Evolutionary conservation across 1,284 basidiomycete species (phyloP).

Genomic region (Schizophyllum amplum): DNA sequence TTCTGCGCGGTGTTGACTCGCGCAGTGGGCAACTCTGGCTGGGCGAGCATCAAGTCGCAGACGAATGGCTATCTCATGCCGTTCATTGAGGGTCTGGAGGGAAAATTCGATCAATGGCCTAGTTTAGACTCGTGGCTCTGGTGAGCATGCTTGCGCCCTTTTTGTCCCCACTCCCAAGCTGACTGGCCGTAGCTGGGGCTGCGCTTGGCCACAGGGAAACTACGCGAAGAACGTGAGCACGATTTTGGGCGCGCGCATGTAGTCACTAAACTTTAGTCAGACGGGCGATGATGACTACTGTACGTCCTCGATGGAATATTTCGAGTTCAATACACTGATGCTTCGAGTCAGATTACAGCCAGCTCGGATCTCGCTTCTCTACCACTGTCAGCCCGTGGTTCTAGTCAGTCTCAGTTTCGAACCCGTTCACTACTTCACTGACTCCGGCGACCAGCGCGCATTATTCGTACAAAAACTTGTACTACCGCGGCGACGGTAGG

Average conservation of each 20-base stretch:
- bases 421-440: not conserved
- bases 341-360: too few species aligned
- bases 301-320: slow-evolving; percentile 14
- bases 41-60: slow-evolving; percentile 28
- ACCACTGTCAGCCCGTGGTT: slow-evolving; percentile 33
- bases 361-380: slow-evolving; percentile 9
- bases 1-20: too few species aligned
- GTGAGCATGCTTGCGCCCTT: slow-evolving; percentile 15
- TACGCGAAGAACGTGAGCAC: slow-evolving; percentile 26
- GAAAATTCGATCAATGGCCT: slow-evolving; percentile 25
- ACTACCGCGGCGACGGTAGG: slow-evolving; percentile 27
- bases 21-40: slow-evolving; percentile 27
- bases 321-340: too few species aligned
- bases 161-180: not conserved
- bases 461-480: slow-evolving; percentile 31
- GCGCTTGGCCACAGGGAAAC: slow-evolving; percentile 36
- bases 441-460: slow-evolving; percentile 24
- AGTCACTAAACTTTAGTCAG: slow-evolving; percentile 14
- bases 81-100: slow-evolving; percentile 33
- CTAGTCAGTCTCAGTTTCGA: slow-evolving; percentile 21
- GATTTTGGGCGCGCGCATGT: slow-evolving; percentile 1
- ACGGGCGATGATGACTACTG: slow-evolving; percentile 31
- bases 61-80: slow-evolving; percentile 37
- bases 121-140: slow-evolving; percentile 38
- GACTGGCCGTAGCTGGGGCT: slow-evolving; percentile 30